Evolutionary conservation across 352 stramenopile species (phyloP).

Genomic region (Blastocystis sp.): DNA sequence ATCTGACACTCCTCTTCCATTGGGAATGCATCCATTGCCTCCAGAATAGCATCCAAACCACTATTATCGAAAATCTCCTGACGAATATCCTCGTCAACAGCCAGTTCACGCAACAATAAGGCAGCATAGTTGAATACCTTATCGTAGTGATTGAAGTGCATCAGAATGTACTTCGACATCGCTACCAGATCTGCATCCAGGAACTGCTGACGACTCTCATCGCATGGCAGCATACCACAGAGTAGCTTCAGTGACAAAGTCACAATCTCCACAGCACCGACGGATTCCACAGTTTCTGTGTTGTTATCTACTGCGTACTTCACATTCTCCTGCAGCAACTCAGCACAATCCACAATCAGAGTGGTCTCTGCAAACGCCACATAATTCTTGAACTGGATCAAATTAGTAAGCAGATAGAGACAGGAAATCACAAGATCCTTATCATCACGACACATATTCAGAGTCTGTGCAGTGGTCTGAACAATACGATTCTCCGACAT

Average conservation of each 20-base stretch:
- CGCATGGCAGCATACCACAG: constrained; percentile 33
- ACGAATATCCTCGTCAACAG: constrained; percentile 50
- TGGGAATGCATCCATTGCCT: constrained; percentile 40
- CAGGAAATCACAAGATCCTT: constrained; percentile 35
- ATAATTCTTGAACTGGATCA: constrained; percentile 36
- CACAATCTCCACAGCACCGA: constrained; percentile 37
- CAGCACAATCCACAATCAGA: constrained; percentile 32
- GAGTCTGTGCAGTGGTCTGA: constrained; percentile 51
- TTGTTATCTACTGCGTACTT: constrained; percentile 27
- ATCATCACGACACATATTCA: constrained; percentile 38
- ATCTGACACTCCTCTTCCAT: constrained; percentile 50
- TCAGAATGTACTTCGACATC: constrained; percentile 67
- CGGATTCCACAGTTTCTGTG: constrained; percentile 3
- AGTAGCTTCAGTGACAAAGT: constrained; percentile 56
- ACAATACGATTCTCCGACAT: constrained; percentile 54
- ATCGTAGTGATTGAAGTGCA: constrained; percentile 47
- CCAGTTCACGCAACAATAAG: constrained; percentile 50
- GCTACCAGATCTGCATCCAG: constrained; percentile 27
- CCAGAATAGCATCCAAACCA: constrained; percentile 59
- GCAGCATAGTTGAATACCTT: constrained; percentile 61
- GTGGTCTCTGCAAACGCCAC: constrained; percentile 53
- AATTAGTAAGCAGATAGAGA: constrained; percentile 60
- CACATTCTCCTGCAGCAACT: constrained; percentile 56
- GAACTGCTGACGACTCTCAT: constrained; percentile 39
- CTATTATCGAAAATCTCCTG: constrained; percentile 67